Conservation (phyloP, 805 yeast species). For the Monosporozyma aerobia region DNA sequence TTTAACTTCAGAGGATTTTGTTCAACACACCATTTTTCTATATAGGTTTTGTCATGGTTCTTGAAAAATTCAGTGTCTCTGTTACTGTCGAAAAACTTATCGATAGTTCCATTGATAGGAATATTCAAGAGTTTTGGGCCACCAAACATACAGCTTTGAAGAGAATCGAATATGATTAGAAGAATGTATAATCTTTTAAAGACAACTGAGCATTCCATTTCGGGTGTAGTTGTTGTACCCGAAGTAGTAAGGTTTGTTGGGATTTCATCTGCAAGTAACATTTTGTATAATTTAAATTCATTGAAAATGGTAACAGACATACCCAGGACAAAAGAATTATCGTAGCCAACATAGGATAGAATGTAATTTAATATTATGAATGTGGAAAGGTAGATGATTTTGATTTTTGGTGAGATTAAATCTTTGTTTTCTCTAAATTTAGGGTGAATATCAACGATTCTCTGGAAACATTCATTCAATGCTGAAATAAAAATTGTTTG, state of each 20-base stretch:
- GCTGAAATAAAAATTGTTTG: conserved; percentile 23
- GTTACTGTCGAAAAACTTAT: conserved; percentile 7
- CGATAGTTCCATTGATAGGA: conserved; percentile 16
- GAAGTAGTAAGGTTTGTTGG: conserved; percentile 15
- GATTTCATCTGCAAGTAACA: conserved; percentile 16
- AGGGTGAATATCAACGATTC: conserved; percentile 27
- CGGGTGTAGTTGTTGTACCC: conserved; percentile 12
- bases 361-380: conserved; percentile 44
- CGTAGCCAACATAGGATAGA: conserved; percentile 49
- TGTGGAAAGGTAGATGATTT: conserved; percentile 31
- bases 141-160: conserved; percentile 47
- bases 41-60: neutral
- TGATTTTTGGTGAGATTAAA: conserved; percentile 24
- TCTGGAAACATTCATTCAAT: conserved; percentile 26
- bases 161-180: conserved; percentile 41
- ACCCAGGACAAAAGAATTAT: conserved; percentile 49
- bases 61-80: neutral
- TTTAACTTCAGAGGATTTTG: conserved; percentile 15
- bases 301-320: conserved; percentile 46
- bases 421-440: conserved; percentile 22
- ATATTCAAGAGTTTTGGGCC: conserved; percentile 30
- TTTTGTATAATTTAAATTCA: conserved; percentile 44
- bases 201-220: conserved; percentile 26
- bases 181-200: conserved; percentile 40
- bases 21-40: conserved; percentile 24